Evolutionary conservation across 2,329 filamentous ascomycete species (phyloP).

Genomic region (Ilyonectria mors-panacis): DNA sequence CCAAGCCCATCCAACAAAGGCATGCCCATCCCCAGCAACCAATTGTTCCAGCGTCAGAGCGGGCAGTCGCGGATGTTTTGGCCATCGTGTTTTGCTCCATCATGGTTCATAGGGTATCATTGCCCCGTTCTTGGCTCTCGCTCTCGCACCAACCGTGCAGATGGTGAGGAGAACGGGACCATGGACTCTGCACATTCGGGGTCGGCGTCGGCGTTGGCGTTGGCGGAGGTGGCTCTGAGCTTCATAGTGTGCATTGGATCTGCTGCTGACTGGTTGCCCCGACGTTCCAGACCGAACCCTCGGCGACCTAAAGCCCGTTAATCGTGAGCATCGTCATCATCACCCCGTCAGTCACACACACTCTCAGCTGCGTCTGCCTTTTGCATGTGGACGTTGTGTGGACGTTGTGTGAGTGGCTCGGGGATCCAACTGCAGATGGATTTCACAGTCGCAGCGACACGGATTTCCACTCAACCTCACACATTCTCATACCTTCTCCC

Average conservation of each 20-base stretch:
- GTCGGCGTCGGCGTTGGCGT: background rate
- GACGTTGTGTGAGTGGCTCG: conserved; percentile 3
- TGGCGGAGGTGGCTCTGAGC: background rate
- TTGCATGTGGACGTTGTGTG: background rate
- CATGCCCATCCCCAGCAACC: background rate
- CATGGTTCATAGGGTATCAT: background rate
- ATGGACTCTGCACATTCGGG: background rate
- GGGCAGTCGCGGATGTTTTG: background rate
- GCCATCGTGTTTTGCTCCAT: background rate
- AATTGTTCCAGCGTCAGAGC: background rate
- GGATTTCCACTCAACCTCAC: background rate
- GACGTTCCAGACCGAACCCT: background rate
- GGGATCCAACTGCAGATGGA: background rate
- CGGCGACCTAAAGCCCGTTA: background rate
- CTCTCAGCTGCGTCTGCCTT: background rate
- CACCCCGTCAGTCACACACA: background rate
- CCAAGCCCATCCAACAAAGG: background rate
- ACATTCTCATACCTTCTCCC: background rate
- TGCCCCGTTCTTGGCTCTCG: background rate
- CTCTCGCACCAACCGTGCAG: background rate
- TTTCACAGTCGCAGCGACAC: background rate
- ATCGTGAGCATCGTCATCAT: background rate
- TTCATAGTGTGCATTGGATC: background rate
- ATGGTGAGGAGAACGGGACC: background rate
- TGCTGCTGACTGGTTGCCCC: background rate